Percentiles rank a stretch among this genome's conserved stretches.
phyloP scores from a whole-genome alignment of 2,329 filamentous ascomycete species.

The Alternaria atra region DNA sequence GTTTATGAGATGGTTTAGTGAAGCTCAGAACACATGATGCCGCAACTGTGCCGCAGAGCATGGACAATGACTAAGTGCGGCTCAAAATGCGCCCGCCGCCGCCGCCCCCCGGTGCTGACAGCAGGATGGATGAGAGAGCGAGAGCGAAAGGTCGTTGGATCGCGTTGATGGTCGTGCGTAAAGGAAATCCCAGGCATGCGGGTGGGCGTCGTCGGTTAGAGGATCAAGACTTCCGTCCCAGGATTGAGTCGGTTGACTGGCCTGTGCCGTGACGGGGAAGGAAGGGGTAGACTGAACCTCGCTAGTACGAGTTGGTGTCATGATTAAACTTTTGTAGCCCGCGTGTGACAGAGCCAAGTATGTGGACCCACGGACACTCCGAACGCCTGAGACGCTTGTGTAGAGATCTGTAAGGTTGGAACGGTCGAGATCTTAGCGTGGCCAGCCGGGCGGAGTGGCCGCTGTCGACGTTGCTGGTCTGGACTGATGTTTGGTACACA shows the following conservation, averaged over 20 bases:
- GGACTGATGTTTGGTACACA: not conserved
- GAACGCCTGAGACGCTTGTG: slow-evolving; percentile 28
- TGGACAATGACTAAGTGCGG: slow-evolving; percentile 27
- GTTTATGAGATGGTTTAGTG: not conserved
- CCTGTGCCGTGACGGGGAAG: slow-evolving; percentile 31
- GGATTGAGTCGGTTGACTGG: slow-evolving; percentile 26
- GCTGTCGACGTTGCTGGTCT: not conserved
- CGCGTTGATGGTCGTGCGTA: slow-evolving; percentile 29
- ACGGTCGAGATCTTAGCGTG: slow-evolving; percentile 35
- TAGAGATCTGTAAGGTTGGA: slow-evolving; percentile 23
- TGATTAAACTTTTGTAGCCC: slow-evolving; percentile 38
- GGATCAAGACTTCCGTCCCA: slow-evolving; percentile 36
- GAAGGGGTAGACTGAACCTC: slow-evolving; percentile 19
- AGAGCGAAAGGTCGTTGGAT: slow-evolving; percentile 8
- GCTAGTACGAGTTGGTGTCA: slow-evolving; percentile 34
- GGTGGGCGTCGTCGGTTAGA: slow-evolving; percentile 46
- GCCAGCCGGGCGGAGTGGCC: slow-evolving; percentile 12
- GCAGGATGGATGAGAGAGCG: slow-evolving; percentile 7
- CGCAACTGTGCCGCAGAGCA: slow-evolving; percentile 5
- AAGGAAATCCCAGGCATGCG: slow-evolving; percentile 40
- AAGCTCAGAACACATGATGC: slow-evolving; percentile 1
- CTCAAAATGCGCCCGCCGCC: slow-evolving; percentile 42
- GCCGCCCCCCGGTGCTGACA: slow-evolving; percentile 34
- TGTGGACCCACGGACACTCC: slow-evolving; percentile 38
- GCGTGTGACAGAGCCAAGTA: slow-evolving; percentile 36